phyloP scores from a whole-genome alignment of 1,139 yeast genomes.

The Saccharomycopsis hybrid region DNA sequence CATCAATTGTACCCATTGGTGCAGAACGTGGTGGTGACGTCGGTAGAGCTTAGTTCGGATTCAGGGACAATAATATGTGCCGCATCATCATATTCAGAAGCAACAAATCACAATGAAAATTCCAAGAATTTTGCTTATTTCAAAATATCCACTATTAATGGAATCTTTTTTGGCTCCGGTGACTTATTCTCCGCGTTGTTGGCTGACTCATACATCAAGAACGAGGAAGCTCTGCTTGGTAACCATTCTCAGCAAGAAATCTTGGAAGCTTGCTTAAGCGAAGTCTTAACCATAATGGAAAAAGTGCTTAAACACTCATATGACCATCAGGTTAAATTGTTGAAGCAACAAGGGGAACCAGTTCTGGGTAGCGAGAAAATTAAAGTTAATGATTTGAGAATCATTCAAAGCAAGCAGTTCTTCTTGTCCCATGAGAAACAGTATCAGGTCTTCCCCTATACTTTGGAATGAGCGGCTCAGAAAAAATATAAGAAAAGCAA shows the following conservation, averaged over 20 bases:
- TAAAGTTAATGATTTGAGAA: conserved; percentile 30
- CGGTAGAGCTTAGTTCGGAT: conserved; percentile 34
- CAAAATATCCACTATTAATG: conserved; percentile 37
- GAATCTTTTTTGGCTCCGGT: conserved; percentile 89
- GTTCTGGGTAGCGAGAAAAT: conserved; percentile 7
- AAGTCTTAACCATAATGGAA: conserved; percentile 30
- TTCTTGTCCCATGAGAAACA: conserved; percentile 17
- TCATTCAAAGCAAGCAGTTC: conserved; percentile 30
- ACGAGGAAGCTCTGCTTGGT: conserved; percentile 19
- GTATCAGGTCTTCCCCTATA: neutral
- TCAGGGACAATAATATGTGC: conserved; percentile 42
- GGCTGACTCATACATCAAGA: conserved; percentile 48
- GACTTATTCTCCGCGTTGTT: conserved; percentile 80
- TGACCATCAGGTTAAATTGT: conserved; percentile 21
- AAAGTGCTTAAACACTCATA: conserved; percentile 30
- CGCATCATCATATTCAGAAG: conserved; percentile 44
- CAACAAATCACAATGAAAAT: conserved; percentile 24
- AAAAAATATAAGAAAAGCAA: no score
- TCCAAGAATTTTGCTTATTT: conserved; percentile 20
- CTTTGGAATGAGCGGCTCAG: neutral
- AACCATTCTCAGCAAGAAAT: conserved; percentile 15
- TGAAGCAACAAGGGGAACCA: conserved; percentile 20
- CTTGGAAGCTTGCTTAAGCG: conserved; percentile 26
- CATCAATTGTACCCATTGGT: conserved; percentile 46
- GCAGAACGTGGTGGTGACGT: conserved; percentile 64